Conservation (phyloP, 768 basidiomycete species). For the Sistotremastrum suecicum region DNA sequence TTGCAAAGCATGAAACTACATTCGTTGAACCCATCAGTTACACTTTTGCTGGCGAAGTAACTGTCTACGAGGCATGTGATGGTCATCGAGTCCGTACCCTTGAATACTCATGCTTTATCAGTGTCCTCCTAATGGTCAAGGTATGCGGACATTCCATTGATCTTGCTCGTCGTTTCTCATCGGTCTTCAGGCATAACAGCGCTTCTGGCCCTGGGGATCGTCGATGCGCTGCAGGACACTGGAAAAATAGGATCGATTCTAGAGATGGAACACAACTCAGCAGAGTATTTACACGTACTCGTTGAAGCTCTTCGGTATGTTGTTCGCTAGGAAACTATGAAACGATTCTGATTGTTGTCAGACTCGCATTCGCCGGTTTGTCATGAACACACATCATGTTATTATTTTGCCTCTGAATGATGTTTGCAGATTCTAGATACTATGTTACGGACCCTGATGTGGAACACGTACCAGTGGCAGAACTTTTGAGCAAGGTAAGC, state of each 20-base stretch:
- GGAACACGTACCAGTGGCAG: slow-evolving; percentile 59
- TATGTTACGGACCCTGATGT: slow-evolving; percentile 89
- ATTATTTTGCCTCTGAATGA: background rate
- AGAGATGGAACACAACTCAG: slow-evolving; percentile 82
- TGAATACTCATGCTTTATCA: slow-evolving; percentile 14
- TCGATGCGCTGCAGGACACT: slow-evolving; percentile 73
- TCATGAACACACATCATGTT: background rate
- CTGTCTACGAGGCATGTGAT: slow-evolving; percentile 68
- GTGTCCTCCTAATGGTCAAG: slow-evolving; percentile 98
- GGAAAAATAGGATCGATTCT: slow-evolving; percentile 53
- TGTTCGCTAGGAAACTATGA: background rate
- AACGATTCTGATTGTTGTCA: slow-evolving; percentile 6
- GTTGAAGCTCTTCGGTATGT: slow-evolving; percentile 72
- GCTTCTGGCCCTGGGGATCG: slow-evolving; percentile 80
- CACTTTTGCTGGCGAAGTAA: slow-evolving; percentile 73
- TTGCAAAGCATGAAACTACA: slow-evolving; percentile 65
- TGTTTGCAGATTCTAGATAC: slow-evolving; percentile 56
- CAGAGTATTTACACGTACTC: slow-evolving; percentile 76
- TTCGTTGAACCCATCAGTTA: slow-evolving; percentile 88
- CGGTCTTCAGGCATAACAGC: slow-evolving; percentile 61
- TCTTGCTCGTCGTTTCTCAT: background rate
- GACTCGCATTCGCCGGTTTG: slow-evolving; percentile 58
- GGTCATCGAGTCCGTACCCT: background rate
- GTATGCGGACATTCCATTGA: slow-evolving; percentile 14
- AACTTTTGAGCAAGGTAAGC: slow-evolving; percentile 71